phyloP scores from a whole-genome alignment of 768 basidiomycete species.

The Lactifluus subvellereus region DNA sequence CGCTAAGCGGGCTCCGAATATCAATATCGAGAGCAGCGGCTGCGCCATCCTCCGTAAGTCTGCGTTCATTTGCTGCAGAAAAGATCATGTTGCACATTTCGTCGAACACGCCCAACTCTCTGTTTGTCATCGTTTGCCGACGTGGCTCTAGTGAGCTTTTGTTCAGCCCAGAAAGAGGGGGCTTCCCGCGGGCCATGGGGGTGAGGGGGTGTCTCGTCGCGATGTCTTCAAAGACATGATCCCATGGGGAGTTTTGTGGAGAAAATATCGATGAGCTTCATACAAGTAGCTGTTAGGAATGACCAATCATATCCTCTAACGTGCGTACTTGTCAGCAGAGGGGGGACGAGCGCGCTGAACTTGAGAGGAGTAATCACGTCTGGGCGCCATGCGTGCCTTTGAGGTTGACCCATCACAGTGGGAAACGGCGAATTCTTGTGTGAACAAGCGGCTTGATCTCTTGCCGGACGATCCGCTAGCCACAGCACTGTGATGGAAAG shows the following conservation, averaged over 20 bases:
- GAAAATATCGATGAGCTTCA: slow-evolving; percentile 29
- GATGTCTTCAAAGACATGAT: slow-evolving; percentile 48
- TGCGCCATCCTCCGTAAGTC: slow-evolving; percentile 16
- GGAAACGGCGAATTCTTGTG: background rate
- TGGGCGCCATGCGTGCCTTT: background rate
- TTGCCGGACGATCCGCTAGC: background rate
- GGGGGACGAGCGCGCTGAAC: background rate
- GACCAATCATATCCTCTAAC: background rate
- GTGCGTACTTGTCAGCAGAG: slow-evolving; percentile 12
- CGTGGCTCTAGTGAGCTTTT: slow-evolving; percentile 26
- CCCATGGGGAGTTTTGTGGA: slow-evolving; percentile 39
- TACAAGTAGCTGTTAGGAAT: background rate
- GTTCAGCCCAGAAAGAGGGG: slow-evolving; percentile 3
- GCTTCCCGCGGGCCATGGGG: slow-evolving; percentile 12
- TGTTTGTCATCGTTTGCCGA: slow-evolving; percentile 60
- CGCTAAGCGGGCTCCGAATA: slow-evolving; percentile 23
- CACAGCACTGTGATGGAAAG: background rate
- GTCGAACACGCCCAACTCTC: slow-evolving; percentile 60
- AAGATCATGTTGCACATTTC: slow-evolving; percentile 74
- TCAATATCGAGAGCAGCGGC: slow-evolving; percentile 3
- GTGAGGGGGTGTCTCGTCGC: slow-evolving; percentile 27
- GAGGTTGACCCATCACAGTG: background rate
- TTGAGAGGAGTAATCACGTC: slow-evolving; percentile 13
- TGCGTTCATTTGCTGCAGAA: slow-evolving; percentile 38
- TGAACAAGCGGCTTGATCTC: background rate